Evolutionary conservation across 1,284 basidiomycete genomes (phyloP).

Genomic region (Heterobasidion parviporum): DNA sequence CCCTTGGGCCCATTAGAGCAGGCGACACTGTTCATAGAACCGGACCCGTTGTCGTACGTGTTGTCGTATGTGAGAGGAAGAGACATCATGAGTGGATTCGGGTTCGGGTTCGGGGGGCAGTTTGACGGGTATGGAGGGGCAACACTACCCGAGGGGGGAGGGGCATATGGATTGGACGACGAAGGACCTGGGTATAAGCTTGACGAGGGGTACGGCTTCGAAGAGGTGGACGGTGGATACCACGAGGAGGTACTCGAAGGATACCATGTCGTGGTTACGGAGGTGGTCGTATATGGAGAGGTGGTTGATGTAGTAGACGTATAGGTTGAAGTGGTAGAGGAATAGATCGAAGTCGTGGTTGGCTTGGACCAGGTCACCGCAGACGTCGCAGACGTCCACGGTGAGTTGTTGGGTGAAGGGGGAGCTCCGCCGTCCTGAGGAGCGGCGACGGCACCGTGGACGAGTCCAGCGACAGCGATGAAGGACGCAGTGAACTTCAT

Average conservation of each 20-base stretch:
- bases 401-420: too few relatives aligned
- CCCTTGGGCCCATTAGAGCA: neutral
- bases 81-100: neutral
- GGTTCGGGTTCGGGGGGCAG: neutral
- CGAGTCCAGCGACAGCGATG: neutral
- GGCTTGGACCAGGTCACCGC: too few relatives aligned
- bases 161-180: too few relatives aligned
- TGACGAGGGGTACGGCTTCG: too few relatives aligned
- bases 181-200: too few relatives aligned
- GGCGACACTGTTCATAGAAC: constrained; percentile 38
- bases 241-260: too few relatives aligned
- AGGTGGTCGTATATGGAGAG: constrained; percentile 59
- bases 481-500: neutral
- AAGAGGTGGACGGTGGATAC: too few relatives aligned
- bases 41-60: constrained; percentile 86
- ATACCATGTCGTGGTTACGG: neutral
- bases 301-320: neutral
- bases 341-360: too few relatives aligned
- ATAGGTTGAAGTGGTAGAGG: neutral
- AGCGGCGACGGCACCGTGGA: neutral
- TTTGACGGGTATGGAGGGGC: neutral
- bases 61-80: constrained; percentile 58
- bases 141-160: neutral
- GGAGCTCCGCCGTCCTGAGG: neutral
- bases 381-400: too few relatives aligned